Evolutionary conservation across 2,329 filamentous ascomycete species (phyloP), one percentile per base, ranked within the genome.

Genomic region (Colletotrichum cereale): DNA sequence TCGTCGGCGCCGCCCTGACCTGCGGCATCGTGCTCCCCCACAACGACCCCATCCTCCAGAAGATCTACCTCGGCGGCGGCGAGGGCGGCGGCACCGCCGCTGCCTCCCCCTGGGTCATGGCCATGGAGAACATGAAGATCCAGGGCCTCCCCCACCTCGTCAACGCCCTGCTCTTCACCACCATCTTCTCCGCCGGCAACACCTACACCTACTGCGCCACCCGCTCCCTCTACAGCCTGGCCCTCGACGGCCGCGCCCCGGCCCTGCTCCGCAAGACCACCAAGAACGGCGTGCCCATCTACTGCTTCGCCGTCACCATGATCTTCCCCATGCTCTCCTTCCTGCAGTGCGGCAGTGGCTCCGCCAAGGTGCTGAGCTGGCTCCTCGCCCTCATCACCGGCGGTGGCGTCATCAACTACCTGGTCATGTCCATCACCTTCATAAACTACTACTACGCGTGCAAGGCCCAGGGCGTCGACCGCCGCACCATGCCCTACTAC

Each of bases 281-380:
- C 11, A 76, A 79, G 56, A 80, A 79, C 79, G 86, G 66, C 81
- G 67, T 74, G 38, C 67, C 73, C 16, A 67, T 75, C 63, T 73
- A 70, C 58, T 74, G 61, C 56, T 70, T 75, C 60, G 55, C 66
- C 48, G 40, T 71, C 63, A 63, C 70, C 48, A 72, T 75, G 36
- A 26, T 50, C 16, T 56, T 47, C n/a, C 62, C 52, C 11, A 14
- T 63, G 26, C 60, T 71, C n/a, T 48, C 66, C 7, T 75, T 78
- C 72, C 76, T 74, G 29, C 61, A 38, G 34, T 55, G 7, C 21
- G 2, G 65, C 38, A 68, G 56, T 60, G 87, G 85, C 69, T 86
- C 92, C 56, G 89, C 92, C 66, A 90, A 90, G 14, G 90, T 92
- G 0, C 91, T 89, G 0, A 92, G 91, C 77, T 90, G 92, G 79